Percentiles rank a stretch among this genome's conserved stretches.
phyloP scores from a whole-genome alignment of 495 filamentous ascomycete species.

The Delitschia confertaspora region DNA sequence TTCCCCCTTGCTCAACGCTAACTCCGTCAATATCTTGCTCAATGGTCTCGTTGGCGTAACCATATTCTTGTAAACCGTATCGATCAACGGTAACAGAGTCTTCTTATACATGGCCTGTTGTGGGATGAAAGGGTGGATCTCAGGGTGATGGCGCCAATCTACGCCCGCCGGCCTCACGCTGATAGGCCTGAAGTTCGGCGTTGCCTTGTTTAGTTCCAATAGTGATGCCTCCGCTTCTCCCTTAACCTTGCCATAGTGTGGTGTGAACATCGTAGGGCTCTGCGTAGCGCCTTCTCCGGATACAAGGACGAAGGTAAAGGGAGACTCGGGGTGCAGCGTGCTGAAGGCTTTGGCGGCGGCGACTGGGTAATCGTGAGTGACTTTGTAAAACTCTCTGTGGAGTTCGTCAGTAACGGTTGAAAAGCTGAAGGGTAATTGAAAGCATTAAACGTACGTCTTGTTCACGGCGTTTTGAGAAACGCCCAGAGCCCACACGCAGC shows the following conservation, averaged over 20 bases:
- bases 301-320: conserved; percentile 63
- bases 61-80: conserved; percentile 21
- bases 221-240: conserved; percentile 53
- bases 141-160: conserved; percentile 41
- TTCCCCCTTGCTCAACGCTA: conserved; percentile 52
- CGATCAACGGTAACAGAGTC: conserved; percentile 17
- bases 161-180: conserved; percentile 48
- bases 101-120: conserved; percentile 20
- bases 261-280: conserved; percentile 42
- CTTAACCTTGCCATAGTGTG: conserved; percentile 53
- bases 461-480: conserved; percentile 49
- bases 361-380: conserved; percentile 56
- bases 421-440: not conserved
- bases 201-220: conserved; percentile 35
- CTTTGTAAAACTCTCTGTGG: conserved; percentile 54
- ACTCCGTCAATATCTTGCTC: conserved; percentile 42
- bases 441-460: conserved; percentile 47
- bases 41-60: conserved; percentile 39
- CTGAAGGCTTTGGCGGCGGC: conserved; percentile 53
- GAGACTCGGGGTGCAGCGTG: conserved; percentile 37
- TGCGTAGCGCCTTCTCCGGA: conserved; percentile 50
- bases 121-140: conserved; percentile 43
- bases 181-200: conserved; percentile 41
- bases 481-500: conserved; percentile 64
- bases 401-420: not conserved